Percentiles rank a stretch among this genome's conserved stretches.
phyloP scores from a whole-genome alignment of 371 early-diverging fungal species.

The Parasitella parasitica region DNA sequence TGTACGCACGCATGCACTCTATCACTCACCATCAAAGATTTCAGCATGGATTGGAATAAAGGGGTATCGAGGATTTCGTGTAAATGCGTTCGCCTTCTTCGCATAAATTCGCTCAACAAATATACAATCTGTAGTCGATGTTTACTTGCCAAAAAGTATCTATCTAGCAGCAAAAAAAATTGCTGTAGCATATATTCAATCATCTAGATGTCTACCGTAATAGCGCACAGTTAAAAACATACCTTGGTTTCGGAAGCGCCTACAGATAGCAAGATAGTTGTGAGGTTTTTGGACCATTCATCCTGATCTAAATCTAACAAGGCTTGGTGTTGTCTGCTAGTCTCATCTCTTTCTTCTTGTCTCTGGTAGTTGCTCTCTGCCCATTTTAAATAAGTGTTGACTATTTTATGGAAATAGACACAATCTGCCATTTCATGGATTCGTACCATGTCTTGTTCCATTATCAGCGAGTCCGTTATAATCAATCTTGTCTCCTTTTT shows the following conservation, averaged over 20 bases:
- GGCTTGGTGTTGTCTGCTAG: constrained; percentile 29
- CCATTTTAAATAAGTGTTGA: constrained; percentile 38
- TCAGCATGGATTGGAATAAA: constrained; percentile 54
- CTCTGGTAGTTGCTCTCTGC: constrained; percentile 28
- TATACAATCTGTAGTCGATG: constrained; percentile 59
- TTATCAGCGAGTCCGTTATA: constrained; percentile 33
- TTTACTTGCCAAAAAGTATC: constrained; percentile 54
- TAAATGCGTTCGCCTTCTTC: constrained; percentile 58
- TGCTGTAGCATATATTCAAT: too few relatives aligned
- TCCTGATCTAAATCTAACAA: constrained; percentile 45
- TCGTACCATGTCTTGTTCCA: constrained; percentile 27
- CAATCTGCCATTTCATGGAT: constrained; percentile 4
- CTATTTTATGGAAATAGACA: constrained; percentile 26
- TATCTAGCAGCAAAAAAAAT: constrained; percentile 55
- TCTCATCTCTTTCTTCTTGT: constrained; percentile 24
- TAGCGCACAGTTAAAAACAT: neutral
- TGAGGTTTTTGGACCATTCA: constrained; percentile 47
- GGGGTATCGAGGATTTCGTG: constrained; percentile 64
- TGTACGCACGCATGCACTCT: too few relatives aligned
- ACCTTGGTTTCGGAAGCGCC: constrained; percentile 51
- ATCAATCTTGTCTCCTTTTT: constrained; percentile 36
- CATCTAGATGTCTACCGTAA: too few relatives aligned
- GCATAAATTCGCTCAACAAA: constrained; percentile 56
- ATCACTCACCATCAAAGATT: constrained; percentile 56
- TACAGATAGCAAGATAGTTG: constrained; percentile 29